Evolutionary conservation across 2,329 filamentous ascomycete species (phyloP).

Genomic region (Talaromyces sp.): DNA sequence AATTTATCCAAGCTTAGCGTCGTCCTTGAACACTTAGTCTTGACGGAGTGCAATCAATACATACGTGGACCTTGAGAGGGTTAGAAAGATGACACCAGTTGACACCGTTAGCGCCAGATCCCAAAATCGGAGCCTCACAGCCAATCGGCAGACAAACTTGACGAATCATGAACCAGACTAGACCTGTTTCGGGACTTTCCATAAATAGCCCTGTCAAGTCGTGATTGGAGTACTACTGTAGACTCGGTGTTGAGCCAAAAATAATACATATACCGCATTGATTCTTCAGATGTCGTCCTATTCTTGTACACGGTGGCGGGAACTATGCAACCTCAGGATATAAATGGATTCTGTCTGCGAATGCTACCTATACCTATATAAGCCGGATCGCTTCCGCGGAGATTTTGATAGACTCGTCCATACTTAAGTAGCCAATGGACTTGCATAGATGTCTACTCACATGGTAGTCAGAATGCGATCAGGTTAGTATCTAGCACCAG

Average conservation of each 20-base stretch:
- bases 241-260: neutral
- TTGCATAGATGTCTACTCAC: neutral
- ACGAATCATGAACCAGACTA: neutral
- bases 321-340: too few relatives aligned
- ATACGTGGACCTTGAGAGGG: too few relatives aligned
- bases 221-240: neutral
- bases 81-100: too few relatives aligned
- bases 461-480: neutral
- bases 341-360: too few relatives aligned
- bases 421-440: neutral
- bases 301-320: too few relatives aligned
- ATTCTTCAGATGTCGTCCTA: too few relatives aligned
- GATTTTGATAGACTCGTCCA: neutral
- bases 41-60: neutral
- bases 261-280: neutral
- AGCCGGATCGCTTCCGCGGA: neutral
- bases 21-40: too few relatives aligned
- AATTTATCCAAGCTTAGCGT: too few relatives aligned
- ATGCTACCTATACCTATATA: neutral
- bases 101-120: slow-evolving; percentile 3
- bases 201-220: neutral
- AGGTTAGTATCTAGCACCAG: neutral
- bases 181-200: neutral
- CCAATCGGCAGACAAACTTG: slow-evolving; percentile 7
- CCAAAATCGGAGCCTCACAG: neutral